Percentiles rank a stretch among this genome's conserved stretches.
These are phyloP conservation scores for Alternaria sp. DNA, from an alignment of 2,329 filamentous ascomycete genomes.

Conservation along the genomic window DNA sequence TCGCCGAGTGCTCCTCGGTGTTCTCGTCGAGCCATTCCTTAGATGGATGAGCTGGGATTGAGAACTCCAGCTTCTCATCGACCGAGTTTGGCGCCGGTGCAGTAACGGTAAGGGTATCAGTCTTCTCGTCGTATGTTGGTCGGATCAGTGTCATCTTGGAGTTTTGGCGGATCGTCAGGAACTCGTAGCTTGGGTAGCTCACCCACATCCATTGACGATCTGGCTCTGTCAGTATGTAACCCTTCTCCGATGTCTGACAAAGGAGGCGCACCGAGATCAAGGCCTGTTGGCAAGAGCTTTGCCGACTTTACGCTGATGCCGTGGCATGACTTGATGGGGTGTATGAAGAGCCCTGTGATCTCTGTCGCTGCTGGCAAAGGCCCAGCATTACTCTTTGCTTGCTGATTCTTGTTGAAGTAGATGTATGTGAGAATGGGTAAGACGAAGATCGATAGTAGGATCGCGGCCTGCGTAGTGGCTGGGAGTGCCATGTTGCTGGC, in stretches of 20 bases:
- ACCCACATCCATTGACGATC: constrained; percentile 73
- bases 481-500: constrained; percentile 32
- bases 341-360: constrained; percentile 61
- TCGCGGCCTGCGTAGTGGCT: constrained; percentile 26
- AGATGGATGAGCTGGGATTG: constrained; percentile 63
- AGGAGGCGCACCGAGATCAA: constrained; percentile 56
- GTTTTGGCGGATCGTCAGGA: constrained; percentile 68
- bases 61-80: constrained; percentile 48
- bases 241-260: no score
- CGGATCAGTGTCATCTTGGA: constrained; percentile 69
- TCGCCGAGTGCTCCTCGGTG: constrained; percentile 57
- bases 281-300: constrained; percentile 61
- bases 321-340: constrained; percentile 72
- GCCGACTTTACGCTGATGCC: constrained; percentile 63
- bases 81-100: constrained; percentile 50
- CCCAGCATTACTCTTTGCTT: constrained; percentile 22
- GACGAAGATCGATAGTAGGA: constrained; percentile 36
- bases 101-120: constrained; percentile 57
- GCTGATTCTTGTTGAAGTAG: constrained; percentile 22
- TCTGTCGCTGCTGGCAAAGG: constrained; percentile 49
- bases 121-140: constrained; percentile 56
- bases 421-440: constrained; percentile 43
- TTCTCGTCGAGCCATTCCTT: constrained; percentile 61
- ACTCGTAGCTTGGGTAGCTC: constrained; percentile 59
- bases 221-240: constrained; percentile 13